phyloP scores from a whole-genome alignment of 169 alveolate genomes.

The Plasmodium berghei region DNA sequence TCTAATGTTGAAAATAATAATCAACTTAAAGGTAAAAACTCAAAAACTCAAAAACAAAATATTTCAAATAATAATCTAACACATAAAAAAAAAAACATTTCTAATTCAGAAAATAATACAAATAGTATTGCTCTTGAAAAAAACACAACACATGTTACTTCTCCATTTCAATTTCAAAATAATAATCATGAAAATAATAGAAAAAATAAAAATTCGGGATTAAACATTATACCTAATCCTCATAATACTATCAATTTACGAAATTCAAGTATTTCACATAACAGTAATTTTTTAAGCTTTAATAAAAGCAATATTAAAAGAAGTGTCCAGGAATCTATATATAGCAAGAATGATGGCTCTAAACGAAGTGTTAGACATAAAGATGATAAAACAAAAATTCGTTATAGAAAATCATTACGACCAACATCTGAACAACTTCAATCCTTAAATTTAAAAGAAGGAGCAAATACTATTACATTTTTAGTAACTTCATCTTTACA shows the following conservation, averaged over 20 bases:
- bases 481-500: conserved; percentile 91
- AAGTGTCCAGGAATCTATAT: conserved; percentile 1
- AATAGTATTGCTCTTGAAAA: no score
- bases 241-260: no score
- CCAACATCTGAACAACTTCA: conserved; percentile 93
- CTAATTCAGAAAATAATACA: background rate
- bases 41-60: no score
- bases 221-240: no score
- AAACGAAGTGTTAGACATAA: conserved; percentile 53
- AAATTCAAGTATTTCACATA: background rate
- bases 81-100: background rate
- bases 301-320: conserved; percentile 16
- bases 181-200: background rate
- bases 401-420: conserved; percentile 86
- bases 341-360: conserved; percentile 32
- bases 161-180: no score
- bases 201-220: background rate
- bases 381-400: conserved; percentile 39
- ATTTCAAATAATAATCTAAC: no score
- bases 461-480: conserved; percentile 91
- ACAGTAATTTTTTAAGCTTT: background rate
- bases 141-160: no score
- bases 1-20: conserved; percentile 61
- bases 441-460: conserved; percentile 89
- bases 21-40: conserved; percentile 3